Conservation (phyloP, 1,139 yeast species). For the Yamadazyma taylorii region DNA sequence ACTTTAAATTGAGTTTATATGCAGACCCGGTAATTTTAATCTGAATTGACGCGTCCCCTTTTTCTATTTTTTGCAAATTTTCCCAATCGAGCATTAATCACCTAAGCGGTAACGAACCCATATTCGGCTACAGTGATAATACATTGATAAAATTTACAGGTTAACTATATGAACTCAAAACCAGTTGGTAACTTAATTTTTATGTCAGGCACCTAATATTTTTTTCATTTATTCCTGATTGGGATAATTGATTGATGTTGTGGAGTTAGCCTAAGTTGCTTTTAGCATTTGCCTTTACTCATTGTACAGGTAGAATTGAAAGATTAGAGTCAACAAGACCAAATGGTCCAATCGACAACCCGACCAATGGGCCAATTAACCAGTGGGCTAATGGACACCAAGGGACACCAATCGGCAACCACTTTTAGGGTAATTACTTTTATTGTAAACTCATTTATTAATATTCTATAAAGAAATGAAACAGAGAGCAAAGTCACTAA, state of each 20-base stretch:
- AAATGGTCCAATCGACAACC: too few relatives aligned
- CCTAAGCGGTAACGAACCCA: too few relatives aligned
- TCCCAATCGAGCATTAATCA: too few relatives aligned
- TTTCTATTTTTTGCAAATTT: too few relatives aligned
- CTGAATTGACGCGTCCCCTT: neutral
- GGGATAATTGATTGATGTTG: neutral
- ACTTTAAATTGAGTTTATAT: neutral
- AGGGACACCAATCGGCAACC: too few relatives aligned
- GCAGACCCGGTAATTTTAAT: too few relatives aligned
- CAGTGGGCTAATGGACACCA: too few relatives aligned
- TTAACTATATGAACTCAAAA: too few relatives aligned
- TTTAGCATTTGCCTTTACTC: neutral
- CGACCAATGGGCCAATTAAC: too few relatives aligned
- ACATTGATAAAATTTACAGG: neutral
- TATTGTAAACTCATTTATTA: conserved; percentile 1
- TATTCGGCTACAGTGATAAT: too few relatives aligned
- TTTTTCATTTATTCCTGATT: conserved; percentile 1
- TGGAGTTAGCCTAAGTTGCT: conserved; percentile 1
- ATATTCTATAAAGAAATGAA: conserved; percentile 1
- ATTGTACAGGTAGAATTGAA: neutral
- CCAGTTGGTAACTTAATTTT: too few relatives aligned
- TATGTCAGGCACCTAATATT: neutral
- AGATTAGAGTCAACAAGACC: too few relatives aligned
- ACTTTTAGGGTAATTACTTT: neutral
- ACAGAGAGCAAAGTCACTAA: neutral